Evolutionary conservation across 2,329 filamentous ascomycete genomes (phyloP).

Genomic region (Scedosporium apiospermum): DNA sequence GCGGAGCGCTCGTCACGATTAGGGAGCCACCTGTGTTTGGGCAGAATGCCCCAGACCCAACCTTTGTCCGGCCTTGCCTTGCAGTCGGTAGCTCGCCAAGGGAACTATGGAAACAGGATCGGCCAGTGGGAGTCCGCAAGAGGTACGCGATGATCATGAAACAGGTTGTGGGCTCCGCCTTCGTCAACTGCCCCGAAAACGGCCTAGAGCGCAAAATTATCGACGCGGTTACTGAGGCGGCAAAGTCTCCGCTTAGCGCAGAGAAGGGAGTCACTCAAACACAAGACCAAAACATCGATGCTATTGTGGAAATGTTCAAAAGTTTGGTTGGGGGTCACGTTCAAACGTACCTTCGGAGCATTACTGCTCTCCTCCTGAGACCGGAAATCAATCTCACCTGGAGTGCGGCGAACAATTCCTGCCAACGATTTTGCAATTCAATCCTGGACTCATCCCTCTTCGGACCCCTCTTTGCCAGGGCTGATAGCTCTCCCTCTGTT

Average conservation of each 20-base stretch:
- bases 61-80: not conserved
- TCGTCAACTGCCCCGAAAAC: constrained; percentile 17
- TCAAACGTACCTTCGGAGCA: constrained; percentile 19
- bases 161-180: constrained; percentile 27
- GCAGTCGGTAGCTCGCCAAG: not conserved
- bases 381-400: constrained; percentile 18
- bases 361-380: constrained; percentile 19
- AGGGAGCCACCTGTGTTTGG: constrained; percentile 12
- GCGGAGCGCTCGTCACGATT: constrained; percentile 17
- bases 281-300: not conserved
- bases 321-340: constrained; percentile 15
- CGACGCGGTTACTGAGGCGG: constrained; percentile 11
- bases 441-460: constrained; percentile 22
- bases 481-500: not conserved
- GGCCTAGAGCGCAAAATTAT: not conserved
- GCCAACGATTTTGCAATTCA: constrained; percentile 26
- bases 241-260: too few species aligned
- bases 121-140: constrained; percentile 12
- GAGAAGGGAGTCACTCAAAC: not conserved
- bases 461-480: constrained; percentile 15
- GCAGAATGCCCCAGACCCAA: not conserved
- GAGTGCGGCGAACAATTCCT: constrained; percentile 24
- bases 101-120: not conserved
- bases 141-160: constrained; percentile 29
- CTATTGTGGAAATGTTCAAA: constrained; percentile 13